phyloP scores from a whole-genome alignment of 148 eudicot species.

The Diospyros lotus region DNA sequence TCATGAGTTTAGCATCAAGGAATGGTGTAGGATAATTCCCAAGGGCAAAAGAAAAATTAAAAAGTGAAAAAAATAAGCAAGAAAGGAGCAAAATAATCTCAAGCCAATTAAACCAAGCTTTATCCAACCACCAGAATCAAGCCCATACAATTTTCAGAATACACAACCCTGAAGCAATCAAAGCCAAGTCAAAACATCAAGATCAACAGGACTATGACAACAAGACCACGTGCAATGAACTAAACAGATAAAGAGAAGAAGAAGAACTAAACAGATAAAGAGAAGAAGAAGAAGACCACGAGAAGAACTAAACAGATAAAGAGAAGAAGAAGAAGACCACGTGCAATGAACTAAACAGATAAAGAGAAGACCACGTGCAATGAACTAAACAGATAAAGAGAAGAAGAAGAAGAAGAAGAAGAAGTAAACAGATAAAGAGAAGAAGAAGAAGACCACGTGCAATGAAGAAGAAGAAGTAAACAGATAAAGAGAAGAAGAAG shows the following conservation, averaged over 20 bases:
- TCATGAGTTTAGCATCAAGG: too few species aligned
- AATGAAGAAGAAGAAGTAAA: too few species aligned
- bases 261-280: too few species aligned
- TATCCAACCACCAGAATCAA: background rate
- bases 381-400: too few species aligned
- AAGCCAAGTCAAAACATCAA: background rate
- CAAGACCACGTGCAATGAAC: background rate
- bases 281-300: too few species aligned
- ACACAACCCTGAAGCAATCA: background rate
- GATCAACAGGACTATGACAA: background rate
- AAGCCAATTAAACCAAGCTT: slow-evolving; percentile 7
- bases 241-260: too few species aligned
- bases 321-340: too few species aligned
- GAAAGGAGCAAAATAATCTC: background rate
- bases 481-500: too few species aligned
- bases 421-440: too few species aligned
- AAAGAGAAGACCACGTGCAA: background rate
- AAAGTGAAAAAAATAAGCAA: background rate
- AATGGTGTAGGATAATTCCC: background rate
- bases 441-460: background rate
- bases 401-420: too few species aligned
- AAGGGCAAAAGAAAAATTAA: background rate
- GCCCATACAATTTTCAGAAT: background rate
- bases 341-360: too few species aligned
- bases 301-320: too few species aligned